phyloP scores from a whole-genome alignment of 352 stramenopile species.

The Phytophthora citrophthora region DNA sequence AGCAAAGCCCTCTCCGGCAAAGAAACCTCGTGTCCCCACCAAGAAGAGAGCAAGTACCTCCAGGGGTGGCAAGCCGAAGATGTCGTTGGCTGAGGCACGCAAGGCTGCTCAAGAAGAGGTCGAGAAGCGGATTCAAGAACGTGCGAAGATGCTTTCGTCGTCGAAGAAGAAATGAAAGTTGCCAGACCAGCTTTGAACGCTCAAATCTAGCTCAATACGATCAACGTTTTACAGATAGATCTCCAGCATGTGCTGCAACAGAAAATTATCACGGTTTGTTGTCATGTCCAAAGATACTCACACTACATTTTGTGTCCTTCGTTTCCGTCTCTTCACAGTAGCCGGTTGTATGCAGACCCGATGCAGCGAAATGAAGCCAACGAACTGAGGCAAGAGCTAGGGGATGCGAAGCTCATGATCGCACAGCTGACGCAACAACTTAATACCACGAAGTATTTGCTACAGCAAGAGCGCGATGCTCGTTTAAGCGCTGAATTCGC shows the following conservation, averaged over 20 bases:
- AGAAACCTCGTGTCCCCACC: conserved; percentile 54
- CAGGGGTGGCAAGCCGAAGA: conserved; percentile 45
- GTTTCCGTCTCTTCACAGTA: neutral
- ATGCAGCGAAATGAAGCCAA: conserved; percentile 9
- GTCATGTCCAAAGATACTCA: neutral
- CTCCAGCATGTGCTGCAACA: neutral
- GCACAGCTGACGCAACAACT: neutral
- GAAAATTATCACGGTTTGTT: neutral
- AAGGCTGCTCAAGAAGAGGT: conserved; percentile 79
- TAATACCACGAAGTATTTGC: no score
- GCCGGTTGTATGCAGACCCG: neutral
- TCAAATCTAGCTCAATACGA: conserved; percentile 13
- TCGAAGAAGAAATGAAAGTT: conserved; percentile 74
- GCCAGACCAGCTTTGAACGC: neutral
- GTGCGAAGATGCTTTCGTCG: conserved; percentile 54
- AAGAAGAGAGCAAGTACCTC: conserved; percentile 34
- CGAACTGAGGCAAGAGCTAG: conserved; percentile 1
- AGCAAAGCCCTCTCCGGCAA: conserved; percentile 47
- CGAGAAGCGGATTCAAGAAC: conserved; percentile 69
- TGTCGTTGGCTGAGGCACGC: conserved; percentile 66
- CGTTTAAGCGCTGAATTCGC: neutral
- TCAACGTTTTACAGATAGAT: conserved; percentile 2
- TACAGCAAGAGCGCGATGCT: neutral
- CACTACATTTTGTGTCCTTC: neutral
- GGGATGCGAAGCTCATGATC: conserved; percentile 3